Conservation (phyloP, 495 filamentous ascomycete genomes). For the Tuber brumale region DNA sequence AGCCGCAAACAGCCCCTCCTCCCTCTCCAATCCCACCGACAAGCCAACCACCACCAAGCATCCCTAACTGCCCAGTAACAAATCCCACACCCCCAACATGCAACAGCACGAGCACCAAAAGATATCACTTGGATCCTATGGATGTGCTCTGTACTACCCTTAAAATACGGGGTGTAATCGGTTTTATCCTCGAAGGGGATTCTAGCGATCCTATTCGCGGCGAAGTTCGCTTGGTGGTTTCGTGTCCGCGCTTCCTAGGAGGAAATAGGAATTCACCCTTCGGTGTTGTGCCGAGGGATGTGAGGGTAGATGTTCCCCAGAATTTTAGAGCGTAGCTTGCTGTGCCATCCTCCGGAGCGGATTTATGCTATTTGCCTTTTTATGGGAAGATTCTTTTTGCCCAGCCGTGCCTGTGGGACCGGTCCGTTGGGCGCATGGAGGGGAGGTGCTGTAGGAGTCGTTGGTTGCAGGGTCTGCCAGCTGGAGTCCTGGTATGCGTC, state of each 20-base stretch:
- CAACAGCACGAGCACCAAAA: conserved; percentile 58
- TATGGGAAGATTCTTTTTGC: conserved; percentile 74
- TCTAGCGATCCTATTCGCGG: conserved; percentile 76
- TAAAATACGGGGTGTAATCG: conserved; percentile 89
- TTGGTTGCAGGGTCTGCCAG: conserved; percentile 23
- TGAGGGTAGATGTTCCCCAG: conserved; percentile 78
- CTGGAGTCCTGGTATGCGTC: conserved; percentile 46
- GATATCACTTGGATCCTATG: conserved; percentile 94
- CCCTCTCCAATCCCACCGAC: conserved; percentile 76
- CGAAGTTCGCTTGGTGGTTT: conserved; percentile 71
- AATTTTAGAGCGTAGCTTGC: conserved; percentile 82
- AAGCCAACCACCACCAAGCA: conserved; percentile 56
- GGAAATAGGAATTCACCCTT: conserved; percentile 58
- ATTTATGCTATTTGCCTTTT: conserved; percentile 88
- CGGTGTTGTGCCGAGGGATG: conserved; percentile 56
- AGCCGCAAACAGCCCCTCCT: conserved; percentile 69
- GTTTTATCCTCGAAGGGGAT: conserved; percentile 94
- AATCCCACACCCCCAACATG: conserved; percentile 62
- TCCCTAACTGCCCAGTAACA: conserved; percentile 75
- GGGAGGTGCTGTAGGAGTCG: conserved; percentile 78
- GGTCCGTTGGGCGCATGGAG: conserved; percentile 74
- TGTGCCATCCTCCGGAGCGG: conserved; percentile 78
- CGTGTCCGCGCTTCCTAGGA: conserved; percentile 51
- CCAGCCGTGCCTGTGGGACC: conserved; percentile 90
- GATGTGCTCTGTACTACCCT: conserved; percentile 66